Base-by-base conservation (phyloP, 108 stramenopile species). In the Cyclotella baltica region DNA sequence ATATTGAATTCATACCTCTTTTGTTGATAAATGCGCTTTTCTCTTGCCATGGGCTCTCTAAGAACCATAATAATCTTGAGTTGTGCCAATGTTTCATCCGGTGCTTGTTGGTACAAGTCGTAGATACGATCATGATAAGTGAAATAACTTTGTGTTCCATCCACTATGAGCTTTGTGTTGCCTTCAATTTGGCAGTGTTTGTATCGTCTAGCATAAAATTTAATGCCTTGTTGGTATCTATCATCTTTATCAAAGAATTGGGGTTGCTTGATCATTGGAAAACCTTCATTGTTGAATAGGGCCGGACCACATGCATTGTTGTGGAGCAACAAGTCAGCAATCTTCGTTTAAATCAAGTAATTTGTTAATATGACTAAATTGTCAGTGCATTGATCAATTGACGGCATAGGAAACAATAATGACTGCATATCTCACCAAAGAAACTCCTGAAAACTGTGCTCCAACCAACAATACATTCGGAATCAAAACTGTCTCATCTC, bases 401-500 rank as follows among this genome's bases (percentile, higher is more conserved):
- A 2, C 19, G 6, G n/a, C 47, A 48, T 48, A 4, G 47, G 18
- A 48, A n/a, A n/a, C 47, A 48, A 1, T n/a, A 6, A 48, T 16
- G 4, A 6, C 19, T 2, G 47, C n/a, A n/a, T 48, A n/a, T 6
- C 59, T 61, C 33, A 61, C 59, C 59, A 61, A 33, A 15, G 59
- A 3, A 10, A 61, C 33, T 1, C 59, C 59, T 13, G 59, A 61
- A 61, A 61, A 61, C 59, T 61, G 59, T 1, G 59, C 59, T 9
- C 59, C 59, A 34, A 61, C 31, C 59, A 61, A 34, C 33, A 61
- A 61, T 4, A 61, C 59, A 61, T 61, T 61, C 16, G 59, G 59
- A 15, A 61, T 13, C 13, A 61, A 4, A 15, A 61, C 5, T 2
- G 31, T 31, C 13, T 10, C 16, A 34, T n/a, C 34, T 13, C 11